Base-by-base conservation (phyloP, 768 basidiomycete genomes). In the Calocybe indica region DNA sequence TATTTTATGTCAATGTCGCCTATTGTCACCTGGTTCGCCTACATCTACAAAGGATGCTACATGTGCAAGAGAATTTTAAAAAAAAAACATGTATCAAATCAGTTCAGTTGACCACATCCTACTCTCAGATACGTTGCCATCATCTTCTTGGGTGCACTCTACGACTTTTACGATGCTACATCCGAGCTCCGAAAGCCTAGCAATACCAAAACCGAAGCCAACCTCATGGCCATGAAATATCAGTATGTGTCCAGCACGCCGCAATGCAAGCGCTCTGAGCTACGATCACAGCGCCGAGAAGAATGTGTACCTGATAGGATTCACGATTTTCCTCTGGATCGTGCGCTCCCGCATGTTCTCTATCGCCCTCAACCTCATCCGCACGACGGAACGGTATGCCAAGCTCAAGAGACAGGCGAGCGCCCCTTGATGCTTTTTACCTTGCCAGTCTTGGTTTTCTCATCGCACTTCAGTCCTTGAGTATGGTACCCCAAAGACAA, bases 311-410 rank as follows among this genome's bases (percentile, higher is more conserved):
- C 79, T 97, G 11, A 94, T 92, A 6, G 90, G 90, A 0, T 93
- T 92, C 65, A 91, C 88, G 50, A 76, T 99, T 39, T 96, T 97
- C 83, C 83, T 99, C 14, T 96, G 94, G 7, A 82, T 98, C 48
- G 85, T 96, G 56, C 82, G 97, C 55, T 87, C 92, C 2, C 85
- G 94, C 57, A 89, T 88, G 3, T 97, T 97, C 72, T 85, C 85
- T 63, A 88, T 98, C 63, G 79, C 88, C 40, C 82, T 93, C 59
- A 92, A 97, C 62, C 83, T 96, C 55, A 85, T 97, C 53, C 83
- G 89, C 55, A 80, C 84, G 1, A 91, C 95, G 65, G 93, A 94
- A 55, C 82, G 91, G 58, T 89, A 89, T 59, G 82, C 81, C 13
- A 84, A 87, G 57, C 63, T 97, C 50, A 92, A 94, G 73, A 76